Base-by-base conservation (phyloP, 345 rosid species). In the Iberis pinnata region DNA sequence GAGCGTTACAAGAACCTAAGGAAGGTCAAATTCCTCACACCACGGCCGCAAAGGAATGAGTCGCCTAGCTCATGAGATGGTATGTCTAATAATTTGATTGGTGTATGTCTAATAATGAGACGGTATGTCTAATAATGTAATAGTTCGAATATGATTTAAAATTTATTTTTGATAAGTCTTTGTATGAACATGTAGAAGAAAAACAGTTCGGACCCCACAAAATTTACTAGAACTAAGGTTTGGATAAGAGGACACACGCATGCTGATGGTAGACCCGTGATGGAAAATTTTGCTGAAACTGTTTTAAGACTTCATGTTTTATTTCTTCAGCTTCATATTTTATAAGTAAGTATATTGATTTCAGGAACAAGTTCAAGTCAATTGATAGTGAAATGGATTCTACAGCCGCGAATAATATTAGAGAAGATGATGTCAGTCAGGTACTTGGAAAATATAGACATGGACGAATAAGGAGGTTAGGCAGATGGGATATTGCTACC, bases 201-300 rank as follows among this genome's bases (percentile, higher is more conserved):
- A 22, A 22, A 22, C 25, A 22, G 25, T 22, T 22, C 3, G 3
- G 25, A 22, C 6, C 25, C 25, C 6, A 22, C 7, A 18, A 19
- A 50, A n/a, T 27, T 50, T 1, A 50, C 29, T 35, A 50, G 42
- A 50, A 50, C 2, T 19, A 50, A 18, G 26, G 54, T 41, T 41
- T 41, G 45, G 44, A 12, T 40, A 40, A 12, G 12, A 2, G 44
- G 12, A 8, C 44, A 40, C 6, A 42, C 46, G 3, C 14, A 18
- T 43, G 10, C 47, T 9, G 26, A 43, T 10, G 47, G 47, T 3
- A 43, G 26, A 43, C 47, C 47, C 8, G 47, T 43, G 26, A 18
- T 6, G 5, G 25, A 18, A 18, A 25, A 12, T 18, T 20, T 9
- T 13, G 25, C 46, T 4, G 24, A 18, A 13, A 45, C 32, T n/a